Conservation (phyloP, 768 basidiomycete genomes). For the Podaxis mareebaensis region DNA sequence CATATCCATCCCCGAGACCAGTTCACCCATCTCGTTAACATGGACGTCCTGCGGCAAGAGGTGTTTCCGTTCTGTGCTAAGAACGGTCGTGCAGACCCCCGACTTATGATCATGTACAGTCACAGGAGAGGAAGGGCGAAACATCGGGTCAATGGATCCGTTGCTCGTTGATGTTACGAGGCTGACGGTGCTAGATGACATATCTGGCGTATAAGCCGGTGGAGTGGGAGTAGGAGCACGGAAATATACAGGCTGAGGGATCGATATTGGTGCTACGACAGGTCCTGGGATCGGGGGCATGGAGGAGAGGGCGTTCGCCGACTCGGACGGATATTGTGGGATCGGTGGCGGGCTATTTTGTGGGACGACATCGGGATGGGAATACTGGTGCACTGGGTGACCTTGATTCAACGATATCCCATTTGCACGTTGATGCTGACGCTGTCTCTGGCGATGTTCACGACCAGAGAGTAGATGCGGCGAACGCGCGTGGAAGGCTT, state of each 20-base stretch:
- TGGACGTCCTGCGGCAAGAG: constrained; percentile 19
- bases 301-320: not conserved
- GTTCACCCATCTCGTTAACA: constrained; percentile 20
- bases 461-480: constrained; percentile 1
- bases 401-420: not conserved
- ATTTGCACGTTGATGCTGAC: not conserved
- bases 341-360: constrained; percentile 7
- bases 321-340: not conserved
- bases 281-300: not conserved
- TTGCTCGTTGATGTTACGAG: not conserved
- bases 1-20: constrained; percentile 18
- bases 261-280: not conserved
- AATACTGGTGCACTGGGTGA: constrained; percentile 9
- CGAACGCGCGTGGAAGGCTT: constrained; percentile 2
- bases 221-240: not conserved
- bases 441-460: constrained; percentile 2
- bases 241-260: constrained; percentile 1
- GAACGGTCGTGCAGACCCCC: not conserved
- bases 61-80: constrained; percentile 4
- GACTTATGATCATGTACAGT: not conserved
- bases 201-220: not conserved
- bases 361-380: constrained; percentile 1
- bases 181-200: not conserved
- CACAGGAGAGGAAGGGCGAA: not conserved
- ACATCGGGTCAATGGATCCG: not conserved